Evolutionary conservation across 345 rosid species (phyloP).

Genomic region (Eucalyptus erythrocorys): DNA sequence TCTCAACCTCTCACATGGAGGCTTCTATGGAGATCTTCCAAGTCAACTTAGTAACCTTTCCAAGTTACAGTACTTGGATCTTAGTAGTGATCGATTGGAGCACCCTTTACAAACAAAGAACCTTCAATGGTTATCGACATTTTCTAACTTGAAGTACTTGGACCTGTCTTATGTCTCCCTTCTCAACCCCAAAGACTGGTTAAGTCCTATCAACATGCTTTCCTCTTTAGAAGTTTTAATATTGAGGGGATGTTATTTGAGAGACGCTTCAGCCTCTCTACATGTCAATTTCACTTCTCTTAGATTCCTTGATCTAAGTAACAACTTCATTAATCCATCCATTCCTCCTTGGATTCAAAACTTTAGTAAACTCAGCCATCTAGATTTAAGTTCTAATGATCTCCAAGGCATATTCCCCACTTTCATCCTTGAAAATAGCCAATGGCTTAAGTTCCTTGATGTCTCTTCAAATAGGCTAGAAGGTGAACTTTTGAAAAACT

Average conservation of each 20-base stretch:
- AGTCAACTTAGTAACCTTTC: not conserved
- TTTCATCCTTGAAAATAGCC: too few species aligned
- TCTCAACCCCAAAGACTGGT: not conserved
- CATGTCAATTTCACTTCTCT: not conserved
- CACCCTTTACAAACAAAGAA: not conserved
- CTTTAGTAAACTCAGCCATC: not conserved
- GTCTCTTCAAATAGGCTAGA: too few species aligned
- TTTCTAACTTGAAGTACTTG: not conserved
- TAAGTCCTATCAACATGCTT: not conserved
- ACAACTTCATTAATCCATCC: not conserved
- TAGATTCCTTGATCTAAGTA: not conserved
- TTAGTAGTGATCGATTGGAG: not conserved
- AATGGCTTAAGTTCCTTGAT: too few species aligned
- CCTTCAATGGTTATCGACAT: not conserved
- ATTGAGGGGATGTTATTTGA: not conserved
- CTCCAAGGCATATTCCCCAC: not conserved
- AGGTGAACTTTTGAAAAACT: too few species aligned
- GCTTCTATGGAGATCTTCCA: not conserved
- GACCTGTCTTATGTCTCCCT: not conserved
- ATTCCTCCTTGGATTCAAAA: not conserved
- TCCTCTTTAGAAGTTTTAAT: not conserved
- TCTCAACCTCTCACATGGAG: too few species aligned
- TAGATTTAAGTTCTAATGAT: not conserved
- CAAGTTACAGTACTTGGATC: not conserved
- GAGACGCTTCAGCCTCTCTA: not conserved